These are phyloP conservation scores for Diaporthe batatas DNA, from an alignment of 2,329 filamentous ascomycete genomes.

Conservation along the genomic window DNA sequence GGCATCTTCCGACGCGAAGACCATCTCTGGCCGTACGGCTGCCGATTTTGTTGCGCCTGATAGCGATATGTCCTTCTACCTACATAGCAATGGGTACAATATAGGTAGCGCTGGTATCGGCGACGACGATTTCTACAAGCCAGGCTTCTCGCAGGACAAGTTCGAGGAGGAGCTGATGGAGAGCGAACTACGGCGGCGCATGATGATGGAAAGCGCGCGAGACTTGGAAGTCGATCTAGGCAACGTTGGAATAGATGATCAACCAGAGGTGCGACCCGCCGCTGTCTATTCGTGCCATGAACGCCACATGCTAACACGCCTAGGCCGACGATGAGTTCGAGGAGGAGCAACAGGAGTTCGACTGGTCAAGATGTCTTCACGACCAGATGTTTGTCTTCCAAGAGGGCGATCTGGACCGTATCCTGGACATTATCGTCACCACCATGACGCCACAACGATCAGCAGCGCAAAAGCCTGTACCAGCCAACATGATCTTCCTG, in stretches of 20 bases:
- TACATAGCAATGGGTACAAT: constrained; percentile 93
- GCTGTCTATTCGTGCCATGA: neutral
- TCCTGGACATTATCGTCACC: constrained; percentile 95
- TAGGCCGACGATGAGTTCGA: constrained; percentile 82
- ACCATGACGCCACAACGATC: constrained; percentile 98
- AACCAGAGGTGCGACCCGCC: constrained; percentile 77
- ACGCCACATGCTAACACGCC: constrained; percentile 40
- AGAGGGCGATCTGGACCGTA: constrained; percentile 89
- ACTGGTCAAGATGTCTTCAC: constrained; percentile 93
- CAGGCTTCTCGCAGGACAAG: constrained; percentile 89
- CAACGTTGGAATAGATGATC: constrained; percentile 95
- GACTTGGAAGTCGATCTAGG: constrained; percentile 97
- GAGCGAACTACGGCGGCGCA: constrained; percentile 92
- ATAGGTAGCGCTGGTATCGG: constrained; percentile 83
- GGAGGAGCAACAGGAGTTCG: constrained; percentile 92
- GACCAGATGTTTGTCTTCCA: constrained; percentile 99
- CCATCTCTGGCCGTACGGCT: constrained; percentile 91
- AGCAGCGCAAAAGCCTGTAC: constrained; percentile 96
- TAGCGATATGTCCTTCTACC: constrained; percentile 95
- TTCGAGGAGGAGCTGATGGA: constrained; percentile 99
- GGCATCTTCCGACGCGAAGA: constrained; percentile 95
- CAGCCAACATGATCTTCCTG: constrained; percentile 96
- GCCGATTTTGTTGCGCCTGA: constrained; percentile 96
- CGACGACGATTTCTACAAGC: constrained; percentile 90
- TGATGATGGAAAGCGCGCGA: constrained; percentile 99